Evolutionary conservation across 345 rosid genomes (phyloP).

Genomic region (Erodium maritimum): DNA sequence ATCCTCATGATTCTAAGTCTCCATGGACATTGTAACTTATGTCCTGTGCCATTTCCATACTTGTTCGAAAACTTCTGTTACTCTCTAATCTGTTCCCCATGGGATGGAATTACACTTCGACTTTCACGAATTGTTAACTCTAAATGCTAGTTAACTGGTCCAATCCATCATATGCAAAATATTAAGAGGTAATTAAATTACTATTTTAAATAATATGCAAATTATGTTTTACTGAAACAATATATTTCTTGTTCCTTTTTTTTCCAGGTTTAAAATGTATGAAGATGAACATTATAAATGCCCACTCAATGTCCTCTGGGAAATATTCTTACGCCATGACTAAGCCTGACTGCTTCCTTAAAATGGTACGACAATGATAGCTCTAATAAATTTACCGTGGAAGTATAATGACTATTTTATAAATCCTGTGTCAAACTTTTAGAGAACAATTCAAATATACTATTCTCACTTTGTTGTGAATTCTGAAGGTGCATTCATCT

Average conservation of each 20-base stretch:
- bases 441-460: no score
- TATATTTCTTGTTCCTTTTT: constrained; percentile 6
- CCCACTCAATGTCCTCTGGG: constrained; percentile 63
- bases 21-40: no score
- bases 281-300: constrained; percentile 36
- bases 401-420: background rate
- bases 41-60: no score
- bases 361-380: constrained; percentile 43
- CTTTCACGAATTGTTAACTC: background rate
- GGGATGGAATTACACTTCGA: no score
- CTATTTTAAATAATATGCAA: background rate
- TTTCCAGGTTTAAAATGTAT: constrained; percentile 28
- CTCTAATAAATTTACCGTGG: background rate
- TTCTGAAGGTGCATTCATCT: no score
- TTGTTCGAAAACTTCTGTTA: no score
- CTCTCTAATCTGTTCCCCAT: no score
- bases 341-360: constrained; percentile 70
- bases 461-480: no score
- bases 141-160: background rate
- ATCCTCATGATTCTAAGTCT: no score
- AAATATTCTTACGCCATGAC: constrained; percentile 38
- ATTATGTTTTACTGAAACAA: background rate
- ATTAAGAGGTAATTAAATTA: background rate
- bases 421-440: background rate
- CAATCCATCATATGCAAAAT: background rate